These are phyloP conservation scores for Claviceps sp. DNA, from an alignment of 2,329 filamentous ascomycete genomes.

Conservation along the genomic window DNA sequence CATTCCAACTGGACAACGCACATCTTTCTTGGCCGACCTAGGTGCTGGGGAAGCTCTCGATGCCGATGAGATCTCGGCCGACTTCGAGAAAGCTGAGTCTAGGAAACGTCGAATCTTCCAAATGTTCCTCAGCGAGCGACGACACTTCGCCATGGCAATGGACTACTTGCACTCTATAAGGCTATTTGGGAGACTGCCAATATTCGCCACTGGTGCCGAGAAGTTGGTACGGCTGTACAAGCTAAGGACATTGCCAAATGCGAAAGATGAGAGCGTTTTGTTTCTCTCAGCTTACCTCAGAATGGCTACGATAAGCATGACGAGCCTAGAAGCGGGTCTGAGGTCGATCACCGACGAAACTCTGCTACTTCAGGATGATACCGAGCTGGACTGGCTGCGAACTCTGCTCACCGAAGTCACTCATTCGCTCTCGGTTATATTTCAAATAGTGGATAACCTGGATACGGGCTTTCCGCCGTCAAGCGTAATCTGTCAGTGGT, in stretches of 20 bases:
- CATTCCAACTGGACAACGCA: constrained; percentile 43
- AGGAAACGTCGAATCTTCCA: constrained; percentile 56
- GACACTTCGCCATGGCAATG: constrained; percentile 51
- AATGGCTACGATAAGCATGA: constrained; percentile 34
- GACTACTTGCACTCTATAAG: constrained; percentile 40
- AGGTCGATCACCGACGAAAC: constrained; percentile 36
- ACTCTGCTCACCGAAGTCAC: constrained; percentile 56
- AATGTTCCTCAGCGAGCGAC: constrained; percentile 59
- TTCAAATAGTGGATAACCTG: constrained; percentile 54
- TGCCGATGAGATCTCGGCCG: constrained; percentile 39
- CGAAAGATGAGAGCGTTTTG: constrained; percentile 26
- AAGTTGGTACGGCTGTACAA: constrained; percentile 19
- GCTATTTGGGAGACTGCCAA: constrained; percentile 26
- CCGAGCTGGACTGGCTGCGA: constrained; percentile 46
- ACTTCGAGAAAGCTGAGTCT: constrained; percentile 49
- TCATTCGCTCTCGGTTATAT: constrained; percentile 60
- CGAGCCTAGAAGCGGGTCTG: constrained; percentile 34
- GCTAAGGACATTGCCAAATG: constrained; percentile 13
- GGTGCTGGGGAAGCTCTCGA: constrained; percentile 32
- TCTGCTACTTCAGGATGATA: constrained; percentile 35
- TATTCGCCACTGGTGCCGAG: constrained; percentile 14
- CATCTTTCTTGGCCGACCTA: constrained; percentile 42
- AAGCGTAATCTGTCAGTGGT: constrained; percentile 55
- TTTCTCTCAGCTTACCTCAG: constrained; percentile 36
- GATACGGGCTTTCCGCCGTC: constrained; percentile 41